Evolutionary conservation across 768 basidiomycete genomes (phyloP), one percentile per base, ranked within the genome.

Genomic region (Lentinula sp.): DNA sequence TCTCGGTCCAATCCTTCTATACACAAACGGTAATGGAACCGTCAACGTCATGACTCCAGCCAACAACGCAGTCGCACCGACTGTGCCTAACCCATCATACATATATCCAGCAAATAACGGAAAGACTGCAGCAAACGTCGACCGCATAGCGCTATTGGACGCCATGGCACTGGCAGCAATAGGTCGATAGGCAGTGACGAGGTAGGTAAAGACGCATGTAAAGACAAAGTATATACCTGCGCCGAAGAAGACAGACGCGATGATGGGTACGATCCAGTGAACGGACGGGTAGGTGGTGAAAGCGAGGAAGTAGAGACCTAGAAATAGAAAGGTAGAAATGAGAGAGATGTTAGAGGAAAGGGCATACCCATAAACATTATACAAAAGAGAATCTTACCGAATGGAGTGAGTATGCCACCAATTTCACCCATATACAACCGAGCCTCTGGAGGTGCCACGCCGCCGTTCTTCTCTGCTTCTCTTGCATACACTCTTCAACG

Each of bases 161-260:
- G 86, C 87, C 73, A 89, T 81, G 5, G 86, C 87, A 46, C 84
- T 86, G 1, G 86, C 86, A 9, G 79, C 82, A 67, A 87, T 85
- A 10, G 86, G 83, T 21, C 82, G 76, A 69, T 89, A 89, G 1
- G 83, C 78, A 49, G 85, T 86, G 61, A 89, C 84, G 59, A 89
- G 77, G 71, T 89, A 89, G 4, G 83, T 87, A 72, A 89, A 89
- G 3, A 83, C 84, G 7, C 82, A 81, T 0, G 85, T 85, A 73
- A 88, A 93, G 45, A 85, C 83, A 64, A 83, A 89, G 66, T 86
- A 89, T 1, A 80, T 74, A 2, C 85, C 84, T 1, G 75, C 63
- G 2, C 89, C 89, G 65, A 89, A 90, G 0, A 87, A 87, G 1
- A 84, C 69, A 3, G 82, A 85, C 2, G 81, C 84, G 32, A 89